phyloP scores from a whole-genome alignment of 2,329 filamentous ascomycete species.

The Epichloe amarillans region DNA sequence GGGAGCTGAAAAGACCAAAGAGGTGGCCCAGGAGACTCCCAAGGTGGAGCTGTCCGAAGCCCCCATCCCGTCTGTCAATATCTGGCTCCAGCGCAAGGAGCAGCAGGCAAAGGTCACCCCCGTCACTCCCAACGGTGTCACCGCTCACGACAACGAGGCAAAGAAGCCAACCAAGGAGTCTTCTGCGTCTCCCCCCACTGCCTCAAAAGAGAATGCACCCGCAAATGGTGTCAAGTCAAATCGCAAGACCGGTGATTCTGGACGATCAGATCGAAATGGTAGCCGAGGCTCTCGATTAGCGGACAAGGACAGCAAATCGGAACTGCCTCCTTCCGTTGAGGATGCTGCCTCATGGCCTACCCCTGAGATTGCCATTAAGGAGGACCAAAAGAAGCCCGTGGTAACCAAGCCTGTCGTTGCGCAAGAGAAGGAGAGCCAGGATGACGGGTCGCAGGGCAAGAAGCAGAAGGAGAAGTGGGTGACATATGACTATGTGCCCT shows the following conservation, averaged over 20 bases:
- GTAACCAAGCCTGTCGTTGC: slow-evolving; percentile 44
- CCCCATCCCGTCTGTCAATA: slow-evolving; percentile 69
- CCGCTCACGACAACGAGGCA: slow-evolving; percentile 25
- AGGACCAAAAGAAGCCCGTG: slow-evolving; percentile 56
- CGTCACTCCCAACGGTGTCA: slow-evolving; percentile 23
- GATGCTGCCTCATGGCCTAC: slow-evolving; percentile 84
- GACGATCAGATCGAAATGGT: slow-evolving; percentile 27
- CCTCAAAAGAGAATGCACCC: slow-evolving; percentile 12
- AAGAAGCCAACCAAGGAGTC: slow-evolving; percentile 22
- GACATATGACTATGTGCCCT: slow-evolving; percentile 67
- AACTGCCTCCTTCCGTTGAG: slow-evolving; percentile 48
- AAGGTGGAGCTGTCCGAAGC: slow-evolving; percentile 65
- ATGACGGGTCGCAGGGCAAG: slow-evolving; percentile 30
- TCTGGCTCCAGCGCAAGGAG: slow-evolving; percentile 73
- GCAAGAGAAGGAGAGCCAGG: slow-evolving; percentile 51
- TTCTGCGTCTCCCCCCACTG: slow-evolving; percentile 6
- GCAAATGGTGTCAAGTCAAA: slow-evolving; percentile 27
- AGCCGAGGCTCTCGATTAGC: slow-evolving; percentile 32
- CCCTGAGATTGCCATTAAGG: slow-evolving; percentile 57
- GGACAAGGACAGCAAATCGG: slow-evolving; percentile 27
- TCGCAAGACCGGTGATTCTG: slow-evolving; percentile 28
- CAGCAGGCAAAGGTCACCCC: slow-evolving; percentile 40
- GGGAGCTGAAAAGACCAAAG: slow-evolving; percentile 43
- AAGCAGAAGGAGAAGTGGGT: slow-evolving; percentile 78
- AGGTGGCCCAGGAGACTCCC: slow-evolving; percentile 28